A percentile compares a stretch with the other conserved stretches of the same genome.
These are phyloP conservation scores for Apiotrichum gamsii DNA, from an alignment of 1,284 basidiomycete species.

Conservation along the genomic window DNA sequence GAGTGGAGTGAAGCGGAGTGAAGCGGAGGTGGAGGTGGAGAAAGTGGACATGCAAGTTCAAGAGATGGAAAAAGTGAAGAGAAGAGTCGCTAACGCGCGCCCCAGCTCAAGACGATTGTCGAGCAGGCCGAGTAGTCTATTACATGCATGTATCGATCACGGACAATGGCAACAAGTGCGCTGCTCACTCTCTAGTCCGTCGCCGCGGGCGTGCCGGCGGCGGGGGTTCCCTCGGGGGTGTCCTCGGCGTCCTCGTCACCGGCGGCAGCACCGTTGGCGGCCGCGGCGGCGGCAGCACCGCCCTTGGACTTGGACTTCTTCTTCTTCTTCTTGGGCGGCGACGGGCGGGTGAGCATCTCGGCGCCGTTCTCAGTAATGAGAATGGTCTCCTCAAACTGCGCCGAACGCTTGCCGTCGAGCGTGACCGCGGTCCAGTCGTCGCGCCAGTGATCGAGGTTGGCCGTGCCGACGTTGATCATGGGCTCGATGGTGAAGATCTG, in stretches of 20 bases:
- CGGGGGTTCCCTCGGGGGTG: constrained; percentile 13
- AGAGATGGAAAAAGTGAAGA: neutral
- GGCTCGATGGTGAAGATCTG: constrained; percentile 52
- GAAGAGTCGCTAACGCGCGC: too few relatives aligned
- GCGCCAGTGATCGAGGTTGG: constrained; percentile 43
- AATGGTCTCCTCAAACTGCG: constrained; percentile 92
- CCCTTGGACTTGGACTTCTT: constrained; percentile 34
- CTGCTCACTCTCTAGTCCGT: constrained; percentile 11
- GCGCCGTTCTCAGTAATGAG: constrained; percentile 86
- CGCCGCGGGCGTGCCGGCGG: constrained; percentile 16
- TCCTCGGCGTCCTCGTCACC: too few relatives aligned
- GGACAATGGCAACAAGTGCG: neutral
- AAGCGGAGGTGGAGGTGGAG: too few relatives aligned
- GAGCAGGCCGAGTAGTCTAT: constrained; percentile 22
- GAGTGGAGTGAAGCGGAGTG: too few relatives aligned
- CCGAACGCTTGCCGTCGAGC: constrained; percentile 74
- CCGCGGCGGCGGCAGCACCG: constrained; percentile 15
- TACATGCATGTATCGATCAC: constrained; percentile 10
- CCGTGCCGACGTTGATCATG: constrained; percentile 82
- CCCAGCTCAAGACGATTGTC: constrained; percentile 39
- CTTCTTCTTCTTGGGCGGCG: constrained; percentile 37
- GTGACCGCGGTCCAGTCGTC: constrained; percentile 89
- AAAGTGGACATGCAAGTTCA: too few relatives aligned
- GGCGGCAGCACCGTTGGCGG: constrained; percentile 1
- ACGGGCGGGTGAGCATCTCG: constrained; percentile 69